Base-by-base conservation (phyloP, 345 rosid species). In the Noccaea bulbosa region DNA sequence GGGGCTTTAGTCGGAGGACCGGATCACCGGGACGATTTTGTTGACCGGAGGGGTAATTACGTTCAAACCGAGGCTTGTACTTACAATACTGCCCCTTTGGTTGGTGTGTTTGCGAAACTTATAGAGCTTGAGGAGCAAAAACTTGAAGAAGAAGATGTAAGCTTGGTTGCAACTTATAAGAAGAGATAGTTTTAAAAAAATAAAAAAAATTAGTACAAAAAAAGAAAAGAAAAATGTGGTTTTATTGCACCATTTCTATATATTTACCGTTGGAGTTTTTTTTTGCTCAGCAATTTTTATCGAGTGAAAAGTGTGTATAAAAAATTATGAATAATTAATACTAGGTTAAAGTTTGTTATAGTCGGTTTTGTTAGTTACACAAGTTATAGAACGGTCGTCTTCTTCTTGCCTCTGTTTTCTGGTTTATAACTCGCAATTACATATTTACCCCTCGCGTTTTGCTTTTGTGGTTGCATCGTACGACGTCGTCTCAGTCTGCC, bases 1-100 rank as follows among this genome's bases (percentile, higher is more conserved):
- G 92, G 96, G 37, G 94, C 91, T 34, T 66, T 89, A 48, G 89
- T 92, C 0, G 87, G 94, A 24, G 92, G 98, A 32, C 91, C 92
- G 3, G 90, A 89, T 70, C 75, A 76, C 1, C 76, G 41, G 11
- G 96, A 92, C 55, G 61, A 52, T 5, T 86, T 79, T 53, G 65
- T 65, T 9, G 94, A 85, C 71, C 48, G 47, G 27, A 81, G 92
- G 66, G 80, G 68, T 49, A 89, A 87, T 30, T 83, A 66, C 62
- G 81, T 83, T 30, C 83, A 78, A 54, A 81, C 86, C 0, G 85
- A 92, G 70, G 83, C 94, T 43, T 82, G 90, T 7, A 85, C 84
- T 33, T 81, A 77, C 8, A 92, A 73, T 62, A 73, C 79, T 49
- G 89, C 96, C 10, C 94, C 94, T 11, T 62, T 84, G 27, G 82